Conservation (phyloP, 179 eudicot genomes). For the Beta corolliflora region DNA sequence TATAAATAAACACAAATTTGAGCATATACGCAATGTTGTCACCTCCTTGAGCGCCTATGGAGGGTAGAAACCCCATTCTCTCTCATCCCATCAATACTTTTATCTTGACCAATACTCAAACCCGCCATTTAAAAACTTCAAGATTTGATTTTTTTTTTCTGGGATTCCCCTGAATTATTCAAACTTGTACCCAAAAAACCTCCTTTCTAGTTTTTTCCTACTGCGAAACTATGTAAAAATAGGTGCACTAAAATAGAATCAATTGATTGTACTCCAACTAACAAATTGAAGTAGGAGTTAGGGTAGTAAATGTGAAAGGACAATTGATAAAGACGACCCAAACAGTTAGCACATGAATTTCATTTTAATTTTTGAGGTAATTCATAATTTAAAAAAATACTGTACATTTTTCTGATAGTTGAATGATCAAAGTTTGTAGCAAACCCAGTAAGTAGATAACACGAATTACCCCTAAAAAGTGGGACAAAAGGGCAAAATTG, state of each 20-base stretch:
- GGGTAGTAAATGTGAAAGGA: slow-evolving; percentile 35
- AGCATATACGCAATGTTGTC: slow-evolving; percentile 16
- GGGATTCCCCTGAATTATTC: slow-evolving; percentile 22
- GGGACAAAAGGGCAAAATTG: slow-evolving; percentile 31
- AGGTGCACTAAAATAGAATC: neutral
- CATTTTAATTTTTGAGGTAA: too few species aligned
- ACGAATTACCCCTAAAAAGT: slow-evolving; percentile 18
- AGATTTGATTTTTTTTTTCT: slow-evolving; percentile 20
- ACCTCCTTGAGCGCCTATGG: slow-evolving; percentile 79
- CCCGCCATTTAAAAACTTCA: slow-evolving; percentile 41
- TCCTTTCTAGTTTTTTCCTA: neutral
- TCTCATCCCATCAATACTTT: slow-evolving; percentile 35
- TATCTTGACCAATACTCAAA: slow-evolving; percentile 38
- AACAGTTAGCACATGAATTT: neutral
- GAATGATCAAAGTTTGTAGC: neutral
- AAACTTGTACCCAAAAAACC: slow-evolving; percentile 18
- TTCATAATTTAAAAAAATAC: neutral
- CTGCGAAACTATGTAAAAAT: neutral
- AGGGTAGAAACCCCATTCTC: slow-evolving; percentile 37
- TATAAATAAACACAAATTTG: neutral
- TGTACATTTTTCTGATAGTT: neutral
- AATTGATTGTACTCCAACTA: slow-evolving; percentile 28
- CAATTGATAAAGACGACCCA: slow-evolving; percentile 38
- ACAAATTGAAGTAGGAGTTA: slow-evolving; percentile 23
- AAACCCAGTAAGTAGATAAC: slow-evolving; percentile 8